A percentile compares a stretch with the other conserved stretches of the same genome.
Evolutionary conservation across 345 rosid species (phyloP).

Genomic region (Melaleuca quinquenervia): DNA sequence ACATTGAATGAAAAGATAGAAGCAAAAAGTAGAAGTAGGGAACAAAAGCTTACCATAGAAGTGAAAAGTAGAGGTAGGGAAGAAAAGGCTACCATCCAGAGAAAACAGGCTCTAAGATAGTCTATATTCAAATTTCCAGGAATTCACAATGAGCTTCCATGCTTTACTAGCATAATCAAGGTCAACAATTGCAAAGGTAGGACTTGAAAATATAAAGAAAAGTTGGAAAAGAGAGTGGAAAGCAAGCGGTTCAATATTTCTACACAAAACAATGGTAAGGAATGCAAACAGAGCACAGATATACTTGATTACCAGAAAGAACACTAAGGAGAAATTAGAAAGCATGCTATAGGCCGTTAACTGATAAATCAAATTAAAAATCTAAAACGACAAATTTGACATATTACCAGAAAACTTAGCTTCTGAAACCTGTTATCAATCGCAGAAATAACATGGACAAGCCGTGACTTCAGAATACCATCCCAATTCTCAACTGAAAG

Average conservation of each 20-base stretch:
- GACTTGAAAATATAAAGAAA: background rate
- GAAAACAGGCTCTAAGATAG: background rate
- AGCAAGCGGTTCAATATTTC: background rate
- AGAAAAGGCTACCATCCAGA: background rate
- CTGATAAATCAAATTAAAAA: background rate
- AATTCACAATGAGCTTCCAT: background rate
- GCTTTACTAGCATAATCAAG: background rate
- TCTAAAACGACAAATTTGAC: background rate
- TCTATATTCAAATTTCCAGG: background rate
- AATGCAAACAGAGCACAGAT: background rate
- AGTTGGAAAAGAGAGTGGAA: background rate
- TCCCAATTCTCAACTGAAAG: constrained; percentile 36
- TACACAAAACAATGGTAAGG: background rate
- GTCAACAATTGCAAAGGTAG: background rate
- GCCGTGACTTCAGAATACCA: constrained; percentile 29
- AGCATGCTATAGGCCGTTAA: background rate
- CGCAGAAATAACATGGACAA: constrained; percentile 26
- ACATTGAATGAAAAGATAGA: background rate
- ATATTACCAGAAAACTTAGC: constrained; percentile 44
- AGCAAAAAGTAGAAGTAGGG: background rate
- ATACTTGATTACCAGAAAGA: background rate
- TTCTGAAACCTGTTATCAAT: constrained; percentile 52
- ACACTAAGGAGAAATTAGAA: background rate
- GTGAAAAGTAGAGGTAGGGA: background rate
- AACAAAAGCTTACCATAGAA: background rate